Conservation (phyloP, 2,329 filamentous ascomycete species). For the Westerdykella aurantiaca region DNA sequence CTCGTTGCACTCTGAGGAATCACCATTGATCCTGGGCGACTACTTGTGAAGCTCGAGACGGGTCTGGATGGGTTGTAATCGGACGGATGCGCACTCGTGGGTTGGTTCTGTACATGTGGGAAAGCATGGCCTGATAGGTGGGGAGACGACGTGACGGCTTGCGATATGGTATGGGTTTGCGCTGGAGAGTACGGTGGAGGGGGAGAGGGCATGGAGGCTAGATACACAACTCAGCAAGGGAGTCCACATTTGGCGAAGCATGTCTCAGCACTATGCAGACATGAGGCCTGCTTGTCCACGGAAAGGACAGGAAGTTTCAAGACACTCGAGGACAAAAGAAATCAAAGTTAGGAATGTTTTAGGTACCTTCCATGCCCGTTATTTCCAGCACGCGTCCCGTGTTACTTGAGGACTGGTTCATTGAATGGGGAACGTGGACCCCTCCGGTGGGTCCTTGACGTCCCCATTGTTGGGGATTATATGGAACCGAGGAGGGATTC, state of each 20-base stretch:
- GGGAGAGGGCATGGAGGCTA: conserved; percentile 46
- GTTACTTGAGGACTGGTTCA: conserved; percentile 21
- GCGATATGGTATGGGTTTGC: conserved; percentile 35
- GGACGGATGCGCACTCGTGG: conserved; percentile 21
- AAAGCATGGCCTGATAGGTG: conserved; percentile 33
- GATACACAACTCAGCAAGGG: conserved; percentile 9
- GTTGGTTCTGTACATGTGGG: conserved; percentile 32
- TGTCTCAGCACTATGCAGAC: conserved; percentile 2
- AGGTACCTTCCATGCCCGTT: conserved; percentile 47
- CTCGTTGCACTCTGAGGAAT: conserved; percentile 34
- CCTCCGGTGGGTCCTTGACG: conserved; percentile 36
- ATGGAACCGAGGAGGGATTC: conserved; percentile 32
- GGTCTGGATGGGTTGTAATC: conserved; percentile 26
- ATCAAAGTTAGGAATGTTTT: conserved; percentile 4
- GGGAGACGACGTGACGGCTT: conserved; percentile 35
- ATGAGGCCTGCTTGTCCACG: neutral
- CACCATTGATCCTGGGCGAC: conserved; percentile 26
- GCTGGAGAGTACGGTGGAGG: conserved; percentile 46
- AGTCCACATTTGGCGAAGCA: neutral
- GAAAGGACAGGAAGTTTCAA: neutral
- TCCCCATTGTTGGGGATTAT: conserved; percentile 49
- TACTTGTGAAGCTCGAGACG: conserved; percentile 26
- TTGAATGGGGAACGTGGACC: conserved; percentile 32
- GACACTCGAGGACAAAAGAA: neutral
- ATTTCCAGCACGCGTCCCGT: conserved; percentile 33